Evolutionary conservation across 1,139 yeast genomes (phyloP).

Genomic region (Pneumocystis sp.): DNA sequence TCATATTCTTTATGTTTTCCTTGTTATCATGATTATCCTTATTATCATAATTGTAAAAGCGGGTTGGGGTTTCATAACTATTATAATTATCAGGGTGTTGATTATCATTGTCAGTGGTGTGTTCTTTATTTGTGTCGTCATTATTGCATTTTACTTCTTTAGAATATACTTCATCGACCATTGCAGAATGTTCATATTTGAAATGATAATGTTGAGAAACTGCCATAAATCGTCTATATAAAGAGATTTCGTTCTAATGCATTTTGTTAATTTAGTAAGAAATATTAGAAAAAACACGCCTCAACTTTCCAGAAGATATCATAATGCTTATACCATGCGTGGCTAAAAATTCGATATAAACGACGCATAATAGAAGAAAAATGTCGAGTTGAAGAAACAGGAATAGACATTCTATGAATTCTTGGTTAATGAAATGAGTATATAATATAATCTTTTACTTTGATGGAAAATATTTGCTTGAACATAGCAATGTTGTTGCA

Average conservation of each 20-base stretch:
- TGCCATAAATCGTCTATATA: slow-evolving; percentile 1
- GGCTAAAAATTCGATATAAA: slow-evolving; percentile 5
- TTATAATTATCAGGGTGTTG: neutral
- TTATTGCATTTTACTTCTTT: neutral
- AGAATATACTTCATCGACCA: neutral
- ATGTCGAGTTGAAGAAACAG: neutral
- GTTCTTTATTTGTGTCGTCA: neutral
- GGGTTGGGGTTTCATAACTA: neutral
- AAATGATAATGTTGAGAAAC: neutral
- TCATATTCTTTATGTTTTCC: neutral
- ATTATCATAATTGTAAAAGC: neutral
- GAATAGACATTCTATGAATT: neutral
- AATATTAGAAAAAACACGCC: neutral
- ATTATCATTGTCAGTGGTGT: neutral
- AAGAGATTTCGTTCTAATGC: neutral
- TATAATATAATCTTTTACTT: neutral
- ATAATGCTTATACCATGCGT: slow-evolving; percentile 5
- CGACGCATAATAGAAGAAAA: slow-evolving; percentile 4
- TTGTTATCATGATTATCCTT: neutral
- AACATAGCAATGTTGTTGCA: slow-evolving; percentile 1
- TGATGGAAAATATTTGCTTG: slow-evolving; percentile 1
- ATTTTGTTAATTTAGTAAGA: neutral
- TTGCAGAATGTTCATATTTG: neutral
- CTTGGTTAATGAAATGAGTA: neutral
- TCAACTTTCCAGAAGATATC: slow-evolving; percentile 2